phyloP scores from a whole-genome alignment of 306 rosid genomes.

The Hippophae gyantsensis region DNA sequence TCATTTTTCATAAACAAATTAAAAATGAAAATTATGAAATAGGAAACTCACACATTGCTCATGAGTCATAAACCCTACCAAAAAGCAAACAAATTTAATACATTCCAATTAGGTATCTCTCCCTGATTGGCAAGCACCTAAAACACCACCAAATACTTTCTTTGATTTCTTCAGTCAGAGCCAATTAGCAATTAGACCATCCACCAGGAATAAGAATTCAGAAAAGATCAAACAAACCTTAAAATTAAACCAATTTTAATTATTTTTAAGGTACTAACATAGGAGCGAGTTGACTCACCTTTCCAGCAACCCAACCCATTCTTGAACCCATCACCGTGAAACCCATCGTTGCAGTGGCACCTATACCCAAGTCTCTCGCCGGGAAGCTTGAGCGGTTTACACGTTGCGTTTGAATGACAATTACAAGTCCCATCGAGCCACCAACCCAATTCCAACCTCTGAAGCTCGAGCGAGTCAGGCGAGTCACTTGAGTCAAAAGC shows the following conservation, averaged over 20 bases:
- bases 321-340: constrained; percentile 50
- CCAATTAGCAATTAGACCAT: constrained; percentile 25
- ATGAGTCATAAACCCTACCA: constrained; percentile 10
- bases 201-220: constrained; percentile 5
- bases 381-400: neutral
- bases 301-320: constrained; percentile 54
- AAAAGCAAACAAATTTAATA: neutral
- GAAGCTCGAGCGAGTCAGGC: constrained; percentile 31
- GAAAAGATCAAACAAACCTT: neutral
- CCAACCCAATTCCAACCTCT: constrained; percentile 62
- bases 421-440: constrained; percentile 36
- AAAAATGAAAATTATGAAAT: too few relatives aligned
- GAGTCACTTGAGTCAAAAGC: constrained; percentile 24
- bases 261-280: neutral
- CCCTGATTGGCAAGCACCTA: constrained; percentile 21
- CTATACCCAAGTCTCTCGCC: constrained; percentile 23
- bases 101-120: constrained; percentile 15
- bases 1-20: too few relatives aligned
- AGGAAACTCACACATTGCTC: neutral
- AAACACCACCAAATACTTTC: constrained; percentile 10
- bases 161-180: constrained; percentile 10
- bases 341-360: constrained; percentile 47
- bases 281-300: constrained; percentile 42
- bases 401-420: constrained; percentile 30
- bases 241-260: neutral